Evolutionary conservation across 305 asterid genomes (phyloP), one percentile per base, ranked within the genome.

Genomic region (Ilex paraguariensis): DNA sequence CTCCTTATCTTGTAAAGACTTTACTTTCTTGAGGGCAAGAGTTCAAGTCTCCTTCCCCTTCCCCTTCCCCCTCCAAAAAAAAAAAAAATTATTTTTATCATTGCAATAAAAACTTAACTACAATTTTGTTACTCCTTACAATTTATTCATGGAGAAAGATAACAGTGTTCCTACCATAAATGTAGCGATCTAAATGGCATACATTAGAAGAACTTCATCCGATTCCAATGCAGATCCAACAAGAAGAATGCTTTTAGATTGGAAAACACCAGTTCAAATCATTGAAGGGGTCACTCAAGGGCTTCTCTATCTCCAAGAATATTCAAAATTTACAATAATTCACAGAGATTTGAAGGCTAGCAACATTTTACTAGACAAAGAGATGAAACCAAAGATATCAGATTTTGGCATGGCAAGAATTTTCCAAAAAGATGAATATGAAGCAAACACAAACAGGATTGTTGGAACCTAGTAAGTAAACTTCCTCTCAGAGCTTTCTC

Each of bases 361-460:
- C 74, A 75, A 66, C 64, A 66, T 75, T 56, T 69, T 72, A 68
- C 56, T 72, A 45, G 78, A 73, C 54, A 50, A 54, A 6, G 28
- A 62, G 36, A 66, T 76, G 81, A 69, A 68, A 31, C 78, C 78
- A 2, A 73, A 62, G 66, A 79, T 79, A 65, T 75, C 84, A 39
- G 81, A 79, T 60, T 79, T 79, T 6, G 84, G 81, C 32, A 66
- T 79, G 32, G 84, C 84, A 14, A 69, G 59, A 67, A 53, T 73
- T 31, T 77, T 77, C 63, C 60, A 56, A 45, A 73, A 70, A 39
- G 69, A 73, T 14, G 72, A 73, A 67, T 31, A 49, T 11, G 66
- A 69, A 73, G 82, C 72, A 61, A 70, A 42, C 50, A 73, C 82
- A 42, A 53, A 62, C 30, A 45, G 65, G 57, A 73, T 77, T 48